phyloP scores from a whole-genome alignment of 768 basidiomycete genomes.

The Infundibulicybe gibba region DNA sequence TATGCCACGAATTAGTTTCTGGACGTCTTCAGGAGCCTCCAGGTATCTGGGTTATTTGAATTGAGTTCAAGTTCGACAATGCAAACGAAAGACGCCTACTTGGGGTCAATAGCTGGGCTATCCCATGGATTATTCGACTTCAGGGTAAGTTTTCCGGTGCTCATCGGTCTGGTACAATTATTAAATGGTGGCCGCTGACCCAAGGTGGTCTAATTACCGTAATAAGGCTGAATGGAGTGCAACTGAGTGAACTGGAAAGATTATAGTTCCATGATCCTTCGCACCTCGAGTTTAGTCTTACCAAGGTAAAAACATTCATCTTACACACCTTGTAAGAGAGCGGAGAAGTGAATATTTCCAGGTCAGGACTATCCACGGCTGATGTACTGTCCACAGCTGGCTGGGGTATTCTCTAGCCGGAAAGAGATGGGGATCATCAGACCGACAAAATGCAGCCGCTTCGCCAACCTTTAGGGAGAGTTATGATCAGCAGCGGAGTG shows the following conservation, averaged over 20 bases:
- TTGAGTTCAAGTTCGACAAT: too few species aligned
- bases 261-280: conserved; percentile 32
- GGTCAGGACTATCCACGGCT: conserved; percentile 34
- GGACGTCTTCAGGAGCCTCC: conserved; percentile 29
- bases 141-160: conserved; percentile 31
- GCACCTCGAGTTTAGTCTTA: too few species aligned
- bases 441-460: conserved; percentile 52
- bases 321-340: conserved; percentile 31
- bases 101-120: conserved; percentile 32
- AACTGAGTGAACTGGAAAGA: conserved; percentile 34
- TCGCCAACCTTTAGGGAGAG: too few species aligned
- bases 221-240: conserved; percentile 33
- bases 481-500: too few species aligned
- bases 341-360: conserved; percentile 37
- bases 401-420: conserved; percentile 26
- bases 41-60: conserved; percentile 34
- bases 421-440: conserved; percentile 44
- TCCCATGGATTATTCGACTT: conserved; percentile 35
- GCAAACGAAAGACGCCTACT: conserved; percentile 19
- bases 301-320: too few species aligned
- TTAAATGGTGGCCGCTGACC: not conserved
- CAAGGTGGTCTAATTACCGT: conserved; percentile 16
- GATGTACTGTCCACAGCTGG: conserved; percentile 34
- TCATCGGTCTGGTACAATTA: conserved; percentile 25
- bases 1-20: conserved; percentile 33